Evolutionary conservation across 2,329 filamentous ascomycete species (phyloP), one percentile per base, ranked within the genome.

Genomic region (Verticillium klebahnii): DNA sequence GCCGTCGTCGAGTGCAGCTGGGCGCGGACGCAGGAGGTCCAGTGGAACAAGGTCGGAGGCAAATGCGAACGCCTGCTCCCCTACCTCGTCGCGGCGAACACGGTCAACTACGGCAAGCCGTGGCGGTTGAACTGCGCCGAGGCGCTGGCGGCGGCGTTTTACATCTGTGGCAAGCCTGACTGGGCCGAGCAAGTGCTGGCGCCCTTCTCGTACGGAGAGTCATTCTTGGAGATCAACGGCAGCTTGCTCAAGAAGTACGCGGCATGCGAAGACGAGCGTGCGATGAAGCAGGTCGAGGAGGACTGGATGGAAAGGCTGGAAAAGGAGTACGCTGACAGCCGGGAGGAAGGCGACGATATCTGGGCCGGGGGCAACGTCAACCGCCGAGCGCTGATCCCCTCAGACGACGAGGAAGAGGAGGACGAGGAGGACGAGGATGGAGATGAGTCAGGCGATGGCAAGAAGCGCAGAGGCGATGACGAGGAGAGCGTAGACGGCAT

Each of bases 1-100:
- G 95, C 95, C 3, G 95, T 99, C 3, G 95, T 99, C 19, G 95
- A 99, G 78, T 97, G 93, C 72, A 96, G 92, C 29, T 99, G 95
- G 95, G 96, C 96, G 3, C 84, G 95, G 63, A 92, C 96, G 8
- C 84, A 90, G 57, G 95, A 99, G 75, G 88, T 99, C 5, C 93
- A 94, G 59, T 99, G 94, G 87, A 83, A 82, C 62, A 90, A 90
- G 67, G 96, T 99, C 63, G 95, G 95, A 32, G 95, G 95, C 29
- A 95, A 93, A 75, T 96, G 93, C 75, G 93, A 97, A 80, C 83
- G 95, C 60, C 76, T 97, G 66, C 80, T 99, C 61, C 95, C 95
- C 0, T 99, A 99, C 74, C 87, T 99, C 8, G 93, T 99, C 58
- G 95, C 95, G 6, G 95, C 95, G 57, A 99, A 99, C 74, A 90